A percentile compares a stretch with the other conserved stretches of the same genome.
These are phyloP conservation scores for Mucor racemosus DNA, from an alignment of 371 early-diverging fungal genomes.

Conservation along the genomic window DNA sequence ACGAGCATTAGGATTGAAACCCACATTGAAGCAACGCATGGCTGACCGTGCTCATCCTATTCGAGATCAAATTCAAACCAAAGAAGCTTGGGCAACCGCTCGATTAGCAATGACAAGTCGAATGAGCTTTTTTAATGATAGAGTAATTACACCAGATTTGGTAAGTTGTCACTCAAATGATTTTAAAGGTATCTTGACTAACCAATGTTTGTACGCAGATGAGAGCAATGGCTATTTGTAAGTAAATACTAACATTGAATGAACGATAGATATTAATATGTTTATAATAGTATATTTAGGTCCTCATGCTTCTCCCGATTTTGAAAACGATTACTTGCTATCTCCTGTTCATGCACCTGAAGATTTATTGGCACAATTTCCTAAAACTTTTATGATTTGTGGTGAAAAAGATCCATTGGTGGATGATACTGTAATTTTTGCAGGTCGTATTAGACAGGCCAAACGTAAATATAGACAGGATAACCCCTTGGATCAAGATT, in stretches of 20 bases:
- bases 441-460: constrained; percentile 85
- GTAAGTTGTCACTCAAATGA: constrained; percentile 38
- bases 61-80: constrained; percentile 23
- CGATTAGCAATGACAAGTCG: constrained; percentile 85
- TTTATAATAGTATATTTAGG: constrained; percentile 78
- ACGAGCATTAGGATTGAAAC: constrained; percentile 29
- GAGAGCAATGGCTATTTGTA: constrained; percentile 91
- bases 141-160: constrained; percentile 80
- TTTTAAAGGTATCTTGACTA: not conserved
- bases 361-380: constrained; percentile 86
- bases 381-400: constrained; percentile 87
- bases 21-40: constrained; percentile 12
- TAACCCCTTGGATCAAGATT: constrained; percentile 32
- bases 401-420: constrained; percentile 97
- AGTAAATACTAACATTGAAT: constrained; percentile 11
- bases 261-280: too few species aligned
- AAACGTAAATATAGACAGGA: constrained; percentile 46
- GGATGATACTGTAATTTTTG: constrained; percentile 94
- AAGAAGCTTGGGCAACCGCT: constrained; percentile 46
- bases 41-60: constrained; percentile 25
- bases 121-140: constrained; percentile 86
- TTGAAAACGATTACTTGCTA: constrained; percentile 81
- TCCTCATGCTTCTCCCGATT: constrained; percentile 78
- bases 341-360: constrained; percentile 91
- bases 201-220: constrained; percentile 39